Conservation (phyloP, 2,329 filamentous ascomycete genomes). For the Xylariaceae sp. region DNA sequence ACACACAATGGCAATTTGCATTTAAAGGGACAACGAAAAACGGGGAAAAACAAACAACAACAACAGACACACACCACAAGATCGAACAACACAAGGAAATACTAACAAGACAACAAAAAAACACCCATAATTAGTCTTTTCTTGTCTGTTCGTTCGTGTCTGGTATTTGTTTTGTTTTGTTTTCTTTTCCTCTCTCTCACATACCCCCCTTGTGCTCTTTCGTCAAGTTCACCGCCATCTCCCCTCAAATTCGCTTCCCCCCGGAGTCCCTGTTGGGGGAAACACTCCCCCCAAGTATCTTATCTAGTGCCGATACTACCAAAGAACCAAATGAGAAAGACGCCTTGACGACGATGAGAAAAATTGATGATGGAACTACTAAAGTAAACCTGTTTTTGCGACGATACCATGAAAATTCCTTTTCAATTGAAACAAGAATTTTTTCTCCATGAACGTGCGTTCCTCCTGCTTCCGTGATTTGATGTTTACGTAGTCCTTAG, state of each 20-base stretch:
- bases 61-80: too few species aligned
- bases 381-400: not conserved
- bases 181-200: too few species aligned
- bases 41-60: slow-evolving; percentile 5
- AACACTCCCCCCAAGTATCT: not conserved
- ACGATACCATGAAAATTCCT: not conserved
- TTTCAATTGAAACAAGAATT: not conserved
- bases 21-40: slow-evolving; percentile 17
- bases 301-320: not conserved
- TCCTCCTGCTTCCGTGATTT: too few species aligned
- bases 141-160: too few species aligned
- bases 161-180: too few species aligned
- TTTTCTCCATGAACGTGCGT: not conserved
- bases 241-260: not conserved
- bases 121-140: not conserved
- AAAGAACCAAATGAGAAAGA: not conserved
- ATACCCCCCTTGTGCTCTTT: too few species aligned
- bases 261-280: too few species aligned
- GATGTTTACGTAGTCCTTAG: too few species aligned
- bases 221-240: not conserved
- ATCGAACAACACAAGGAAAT: slow-evolving; percentile 1
- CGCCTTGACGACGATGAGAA: slow-evolving; percentile 11
- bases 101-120: slow-evolving; percentile 4
- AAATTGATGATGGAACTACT: not conserved
- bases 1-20: slow-evolving; percentile 20